Percentiles rank a stretch among this genome's conserved stretches.
phyloP scores from a whole-genome alignment of 768 basidiomycete genomes.

The Scleroderma citrinum region DNA sequence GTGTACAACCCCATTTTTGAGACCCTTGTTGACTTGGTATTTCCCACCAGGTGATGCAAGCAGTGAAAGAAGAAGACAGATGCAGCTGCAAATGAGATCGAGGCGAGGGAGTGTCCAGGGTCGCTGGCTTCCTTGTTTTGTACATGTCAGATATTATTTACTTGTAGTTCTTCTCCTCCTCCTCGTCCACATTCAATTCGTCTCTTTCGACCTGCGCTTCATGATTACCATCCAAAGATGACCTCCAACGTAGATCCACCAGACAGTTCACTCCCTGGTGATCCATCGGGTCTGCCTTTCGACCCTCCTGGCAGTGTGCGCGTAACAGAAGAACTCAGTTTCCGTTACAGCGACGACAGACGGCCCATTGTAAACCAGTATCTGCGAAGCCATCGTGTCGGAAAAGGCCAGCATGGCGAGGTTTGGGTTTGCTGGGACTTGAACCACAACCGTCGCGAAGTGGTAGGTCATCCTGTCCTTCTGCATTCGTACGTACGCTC shows the following conservation, averaged over 20 bases:
- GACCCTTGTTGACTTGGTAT: conserved; percentile 18
- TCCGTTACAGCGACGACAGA: conserved; percentile 35
- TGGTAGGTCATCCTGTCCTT: conserved; percentile 30
- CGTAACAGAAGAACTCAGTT: conserved; percentile 41
- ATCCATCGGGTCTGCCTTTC: conserved; percentile 27
- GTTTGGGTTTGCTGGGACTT: conserved; percentile 70
- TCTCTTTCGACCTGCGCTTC: conserved; percentile 13
- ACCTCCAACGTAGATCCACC: conserved; percentile 19
- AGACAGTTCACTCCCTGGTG: conserved; percentile 30
- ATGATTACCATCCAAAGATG: conserved; percentile 25
- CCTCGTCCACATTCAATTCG: conserved; percentile 15
- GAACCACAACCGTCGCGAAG: conserved; percentile 41
- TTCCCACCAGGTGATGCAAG: conserved; percentile 41
- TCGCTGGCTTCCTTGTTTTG: conserved; percentile 6
- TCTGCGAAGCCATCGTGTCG: conserved; percentile 66
- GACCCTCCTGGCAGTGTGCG: conserved; percentile 42
- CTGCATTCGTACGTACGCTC: not conserved
- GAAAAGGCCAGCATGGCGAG: conserved; percentile 86
- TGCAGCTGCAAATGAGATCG: conserved; percentile 34
- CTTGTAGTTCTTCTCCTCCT: conserved; percentile 5
- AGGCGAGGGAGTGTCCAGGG: conserved; percentile 28
- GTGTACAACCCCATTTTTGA: conserved; percentile 27
- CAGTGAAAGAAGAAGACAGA: conserved; percentile 45
- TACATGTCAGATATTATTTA: not conserved
- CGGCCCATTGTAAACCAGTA: conserved; percentile 79